These are phyloP conservation scores for Taiozyma onychis DNA, from an alignment of 1,139 yeast genomes.

Conservation along the genomic window DNA sequence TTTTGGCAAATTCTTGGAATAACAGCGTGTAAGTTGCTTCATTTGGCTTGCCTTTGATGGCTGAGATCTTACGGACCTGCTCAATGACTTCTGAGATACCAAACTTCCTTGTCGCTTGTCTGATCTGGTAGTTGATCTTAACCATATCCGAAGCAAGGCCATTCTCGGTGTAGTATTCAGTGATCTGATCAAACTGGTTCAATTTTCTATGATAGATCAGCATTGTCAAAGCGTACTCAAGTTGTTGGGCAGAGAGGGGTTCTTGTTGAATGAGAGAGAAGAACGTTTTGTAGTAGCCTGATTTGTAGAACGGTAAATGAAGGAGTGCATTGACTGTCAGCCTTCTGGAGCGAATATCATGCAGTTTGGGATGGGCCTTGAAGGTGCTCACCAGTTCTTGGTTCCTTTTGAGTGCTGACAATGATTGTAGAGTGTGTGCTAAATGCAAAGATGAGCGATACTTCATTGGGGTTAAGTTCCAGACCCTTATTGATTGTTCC, in stretches of 20 bases:
- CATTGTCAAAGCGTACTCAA: neutral
- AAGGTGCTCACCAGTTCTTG: neutral
- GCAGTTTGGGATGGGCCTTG: neutral
- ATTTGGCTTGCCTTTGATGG: conserved; percentile 11
- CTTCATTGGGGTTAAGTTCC: conserved; percentile 3
- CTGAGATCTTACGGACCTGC: conserved; percentile 4
- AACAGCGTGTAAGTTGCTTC: conserved; percentile 26
- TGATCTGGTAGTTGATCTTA: conserved; percentile 5
- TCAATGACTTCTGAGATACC: conserved; percentile 1
- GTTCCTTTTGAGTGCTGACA: neutral
- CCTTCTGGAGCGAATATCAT: neutral
- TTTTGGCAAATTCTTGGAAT: conserved; percentile 37
- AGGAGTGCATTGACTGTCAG: neutral
- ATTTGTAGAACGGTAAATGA: neutral
- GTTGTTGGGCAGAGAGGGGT: neutral
- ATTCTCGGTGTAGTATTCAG: neutral
- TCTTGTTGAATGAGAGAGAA: neutral
- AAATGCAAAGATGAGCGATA: neutral
- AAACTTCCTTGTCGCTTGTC: neutral
- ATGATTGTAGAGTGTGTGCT: neutral
- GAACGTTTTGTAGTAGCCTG: neutral
- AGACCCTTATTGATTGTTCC: conserved; percentile 2
- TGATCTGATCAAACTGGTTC: conserved; percentile 2
- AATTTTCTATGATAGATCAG: neutral
- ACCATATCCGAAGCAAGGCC: neutral